These are phyloP conservation scores for Chaetomium tenue DNA, from an alignment of 495 filamentous ascomycete genomes.

Conservation along the genomic window DNA sequence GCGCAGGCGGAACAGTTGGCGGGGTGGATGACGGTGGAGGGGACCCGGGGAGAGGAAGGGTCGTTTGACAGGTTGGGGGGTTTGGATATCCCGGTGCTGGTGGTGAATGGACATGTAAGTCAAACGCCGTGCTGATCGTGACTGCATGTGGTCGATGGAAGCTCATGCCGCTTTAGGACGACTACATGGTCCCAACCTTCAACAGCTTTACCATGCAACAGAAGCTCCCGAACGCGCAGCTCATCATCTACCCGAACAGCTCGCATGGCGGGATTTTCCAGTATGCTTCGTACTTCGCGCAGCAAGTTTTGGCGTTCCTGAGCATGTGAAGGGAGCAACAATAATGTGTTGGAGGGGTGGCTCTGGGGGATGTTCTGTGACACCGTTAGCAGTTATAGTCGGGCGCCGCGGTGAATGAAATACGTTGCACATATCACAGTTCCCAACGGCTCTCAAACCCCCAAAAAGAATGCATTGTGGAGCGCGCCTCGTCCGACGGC, in stretches of 20 bases:
- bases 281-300: slow-evolving; percentile 31
- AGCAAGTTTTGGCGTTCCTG: slow-evolving; percentile 23
- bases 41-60: slow-evolving; percentile 16
- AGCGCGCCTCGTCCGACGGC: no score
- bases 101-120: slow-evolving; percentile 36
- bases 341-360: no score
- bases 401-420: no score
- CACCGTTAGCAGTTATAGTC: no score
- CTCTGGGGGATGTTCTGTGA: no score
- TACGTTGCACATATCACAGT: no score
- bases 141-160: not conserved
- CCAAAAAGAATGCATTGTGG: no score
- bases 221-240: slow-evolving; percentile 33
- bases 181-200: slow-evolving; percentile 34
- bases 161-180: slow-evolving; percentile 24
- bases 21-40: slow-evolving; percentile 15
- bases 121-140: not conserved
- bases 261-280: slow-evolving; percentile 38
- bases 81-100: slow-evolving; percentile 36
- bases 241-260: slow-evolving; percentile 36
- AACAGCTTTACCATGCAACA: slow-evolving; percentile 37
- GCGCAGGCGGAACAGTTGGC: slow-evolving; percentile 19
- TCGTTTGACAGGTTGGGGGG: slow-evolving; percentile 32
- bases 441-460: no score
- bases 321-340: slow-evolving; percentile 2